Evolutionary conservation across 371 early-diverging fungal genomes (phyloP).

Genomic region (Syncephalastrum contaminatum): DNA sequence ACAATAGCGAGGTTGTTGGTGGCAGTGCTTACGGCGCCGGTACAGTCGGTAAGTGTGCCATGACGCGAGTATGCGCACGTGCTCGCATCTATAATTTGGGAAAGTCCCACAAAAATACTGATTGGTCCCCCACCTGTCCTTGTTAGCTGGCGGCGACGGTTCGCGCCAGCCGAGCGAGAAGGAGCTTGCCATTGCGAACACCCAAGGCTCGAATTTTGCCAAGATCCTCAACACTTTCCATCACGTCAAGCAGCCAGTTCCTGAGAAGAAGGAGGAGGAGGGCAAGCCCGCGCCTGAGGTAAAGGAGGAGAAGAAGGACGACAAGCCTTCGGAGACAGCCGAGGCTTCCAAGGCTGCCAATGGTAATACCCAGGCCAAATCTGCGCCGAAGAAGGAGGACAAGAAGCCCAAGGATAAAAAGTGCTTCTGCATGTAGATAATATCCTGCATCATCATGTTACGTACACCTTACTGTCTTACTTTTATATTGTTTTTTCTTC

Average conservation of each 20-base stretch:
- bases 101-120: background rate
- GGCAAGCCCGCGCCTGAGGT: background rate
- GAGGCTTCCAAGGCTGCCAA: background rate
- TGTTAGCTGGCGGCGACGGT: constrained; percentile 57
- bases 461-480: background rate
- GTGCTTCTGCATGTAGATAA: constrained; percentile 19
- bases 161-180: constrained; percentile 51
- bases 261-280: background rate
- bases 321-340: background rate
- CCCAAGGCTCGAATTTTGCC: constrained; percentile 60
- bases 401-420: constrained; percentile 4
- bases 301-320: constrained; percentile 3
- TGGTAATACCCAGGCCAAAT: background rate
- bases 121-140: constrained; percentile 55
- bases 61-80: too few species aligned
- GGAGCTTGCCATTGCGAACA: constrained; percentile 63
- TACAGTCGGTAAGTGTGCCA: constrained; percentile 38
- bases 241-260: constrained; percentile 3
- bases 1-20: constrained; percentile 48
- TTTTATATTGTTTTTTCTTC: background rate
- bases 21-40: constrained; percentile 72
- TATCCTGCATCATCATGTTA: constrained; percentile 1
- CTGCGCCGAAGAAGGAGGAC: constrained; percentile 6
- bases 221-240: constrained; percentile 25
- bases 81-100: too few species aligned